Percentiles rank a stretch among this genome's conserved stretches.
Conservation (phyloP, 805 yeast genomes). For the Metschnikowia lochheadii region DNA sequence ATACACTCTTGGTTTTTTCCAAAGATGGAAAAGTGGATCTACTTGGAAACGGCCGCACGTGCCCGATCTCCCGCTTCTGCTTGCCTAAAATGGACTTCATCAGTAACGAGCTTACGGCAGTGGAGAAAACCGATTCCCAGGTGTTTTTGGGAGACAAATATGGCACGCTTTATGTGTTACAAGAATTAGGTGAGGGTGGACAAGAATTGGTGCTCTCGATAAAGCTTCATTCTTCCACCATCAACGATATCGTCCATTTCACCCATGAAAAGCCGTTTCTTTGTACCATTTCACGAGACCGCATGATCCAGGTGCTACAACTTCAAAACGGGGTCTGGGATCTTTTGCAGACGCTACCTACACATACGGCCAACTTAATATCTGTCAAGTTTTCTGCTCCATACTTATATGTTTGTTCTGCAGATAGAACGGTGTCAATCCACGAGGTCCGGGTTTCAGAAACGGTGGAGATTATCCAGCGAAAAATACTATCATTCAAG, state of each 20-base stretch:
- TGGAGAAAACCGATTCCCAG: constrained; percentile 31
- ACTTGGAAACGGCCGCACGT: not conserved
- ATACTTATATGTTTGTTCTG: constrained; percentile 49
- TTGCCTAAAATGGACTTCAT: not conserved
- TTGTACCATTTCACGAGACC: constrained; percentile 53
- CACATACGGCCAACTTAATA: constrained; percentile 52
- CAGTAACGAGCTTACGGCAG: constrained; percentile 36
- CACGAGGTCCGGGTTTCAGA: constrained; percentile 33
- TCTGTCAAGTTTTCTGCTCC: constrained; percentile 29
- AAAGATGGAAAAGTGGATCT: constrained; percentile 20
- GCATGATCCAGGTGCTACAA: constrained; percentile 56
- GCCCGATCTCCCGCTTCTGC: not conserved
- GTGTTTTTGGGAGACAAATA: constrained; percentile 47
- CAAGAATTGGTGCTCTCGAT: constrained; percentile 20
- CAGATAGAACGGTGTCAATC: constrained; percentile 57
- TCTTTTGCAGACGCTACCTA: constrained; percentile 54
- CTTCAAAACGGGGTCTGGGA: constrained; percentile 39
- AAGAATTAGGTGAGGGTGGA: not conserved
- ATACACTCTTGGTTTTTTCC: constrained; percentile 18
- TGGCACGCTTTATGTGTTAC: constrained; percentile 36
- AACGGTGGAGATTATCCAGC: constrained; percentile 25
- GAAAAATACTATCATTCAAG: constrained; percentile 48
- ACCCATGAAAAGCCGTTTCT: constrained; percentile 23
- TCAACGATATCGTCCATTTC: constrained; percentile 44
- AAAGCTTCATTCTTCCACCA: constrained; percentile 50